A percentile compares a stretch with the other conserved stretches of the same genome.
Conservation (phyloP, 768 basidiomycete genomes). For the Filobasidium floriforme region DNA sequence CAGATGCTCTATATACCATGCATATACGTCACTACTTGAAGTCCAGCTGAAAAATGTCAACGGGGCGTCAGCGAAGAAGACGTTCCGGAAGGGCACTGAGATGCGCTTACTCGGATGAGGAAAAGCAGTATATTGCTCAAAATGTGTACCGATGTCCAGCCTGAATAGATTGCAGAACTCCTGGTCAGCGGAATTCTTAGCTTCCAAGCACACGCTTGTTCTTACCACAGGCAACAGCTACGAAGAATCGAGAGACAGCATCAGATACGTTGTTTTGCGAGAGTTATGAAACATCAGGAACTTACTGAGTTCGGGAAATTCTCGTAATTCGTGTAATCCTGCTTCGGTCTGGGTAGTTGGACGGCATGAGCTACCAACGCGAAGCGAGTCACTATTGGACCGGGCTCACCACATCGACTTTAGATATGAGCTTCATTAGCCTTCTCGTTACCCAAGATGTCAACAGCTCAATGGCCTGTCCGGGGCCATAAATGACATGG, state of each 20-base stretch:
- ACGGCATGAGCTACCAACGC: not conserved
- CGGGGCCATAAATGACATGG: not conserved
- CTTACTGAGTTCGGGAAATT: constrained; percentile 44
- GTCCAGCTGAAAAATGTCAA: not conserved
- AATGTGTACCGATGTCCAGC: constrained; percentile 47
- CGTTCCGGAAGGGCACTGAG: not conserved
- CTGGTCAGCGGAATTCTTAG: not conserved
- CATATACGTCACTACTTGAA: not conserved
- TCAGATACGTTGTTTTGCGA: not conserved
- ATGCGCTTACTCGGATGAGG: constrained; percentile 36
- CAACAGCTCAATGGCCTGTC: constrained; percentile 44
- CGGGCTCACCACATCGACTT: constrained; percentile 38
- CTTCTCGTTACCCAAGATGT: constrained; percentile 44
- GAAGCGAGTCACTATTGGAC: no score
- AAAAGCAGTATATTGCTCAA: constrained; percentile 47
- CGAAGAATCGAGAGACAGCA: not conserved
- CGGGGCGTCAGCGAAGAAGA: no score
- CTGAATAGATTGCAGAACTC: constrained; percentile 20
- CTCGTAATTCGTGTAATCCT: constrained; percentile 47
- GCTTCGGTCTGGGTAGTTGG: constrained; percentile 27
- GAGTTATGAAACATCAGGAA: not conserved
- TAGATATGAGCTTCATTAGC: constrained; percentile 41
- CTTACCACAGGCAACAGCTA: constrained; percentile 34
- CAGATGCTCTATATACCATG: no score
- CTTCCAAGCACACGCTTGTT: no score